Evolutionary conservation across 2,329 filamentous ascomycete genomes (phyloP).

Genomic region (Claviceps sp.): DNA sequence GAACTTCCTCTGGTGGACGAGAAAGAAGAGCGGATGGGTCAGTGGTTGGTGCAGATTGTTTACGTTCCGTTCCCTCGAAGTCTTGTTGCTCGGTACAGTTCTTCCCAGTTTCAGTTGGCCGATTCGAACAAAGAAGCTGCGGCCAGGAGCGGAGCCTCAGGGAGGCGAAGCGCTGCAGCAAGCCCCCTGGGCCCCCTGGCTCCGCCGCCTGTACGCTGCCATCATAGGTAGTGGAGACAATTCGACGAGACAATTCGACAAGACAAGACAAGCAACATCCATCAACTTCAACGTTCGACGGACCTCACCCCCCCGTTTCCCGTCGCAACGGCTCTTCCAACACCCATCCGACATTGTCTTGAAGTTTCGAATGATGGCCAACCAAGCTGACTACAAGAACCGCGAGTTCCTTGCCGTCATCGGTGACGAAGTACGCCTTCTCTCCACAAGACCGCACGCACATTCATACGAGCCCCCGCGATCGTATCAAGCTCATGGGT

Average conservation of each 20-base stretch:
- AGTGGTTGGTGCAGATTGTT: conserved; percentile 10
- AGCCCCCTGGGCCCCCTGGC: conserved; percentile 1
- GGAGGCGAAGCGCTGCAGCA: neutral
- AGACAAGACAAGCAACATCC: neutral
- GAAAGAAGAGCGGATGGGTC: neutral
- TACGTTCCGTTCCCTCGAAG: conserved; percentile 3
- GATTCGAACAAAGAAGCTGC: too few relatives aligned
- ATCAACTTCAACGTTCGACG: neutral
- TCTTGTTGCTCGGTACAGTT: too few relatives aligned
- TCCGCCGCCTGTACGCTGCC: neutral
- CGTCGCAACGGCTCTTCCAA: neutral
- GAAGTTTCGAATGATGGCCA: conserved; percentile 26
- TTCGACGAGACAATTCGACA: neutral
- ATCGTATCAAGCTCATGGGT: conserved; percentile 1
- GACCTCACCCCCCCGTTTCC: neutral
- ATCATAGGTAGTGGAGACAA: conserved; percentile 1
- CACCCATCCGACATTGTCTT: neutral
- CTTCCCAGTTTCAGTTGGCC: too few relatives aligned
- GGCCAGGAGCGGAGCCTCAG: neutral
- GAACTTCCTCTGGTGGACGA: neutral
- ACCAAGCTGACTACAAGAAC: conserved; percentile 57
- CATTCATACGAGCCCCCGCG: neutral
- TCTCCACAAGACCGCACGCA: neutral
- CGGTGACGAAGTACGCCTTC: conserved; percentile 66
- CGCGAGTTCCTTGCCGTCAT: conserved; percentile 95